Evolutionary conservation across 306 rosid species (phyloP), one percentile per base, ranked within the genome.

Genomic region (Cucurbita moschata): DNA sequence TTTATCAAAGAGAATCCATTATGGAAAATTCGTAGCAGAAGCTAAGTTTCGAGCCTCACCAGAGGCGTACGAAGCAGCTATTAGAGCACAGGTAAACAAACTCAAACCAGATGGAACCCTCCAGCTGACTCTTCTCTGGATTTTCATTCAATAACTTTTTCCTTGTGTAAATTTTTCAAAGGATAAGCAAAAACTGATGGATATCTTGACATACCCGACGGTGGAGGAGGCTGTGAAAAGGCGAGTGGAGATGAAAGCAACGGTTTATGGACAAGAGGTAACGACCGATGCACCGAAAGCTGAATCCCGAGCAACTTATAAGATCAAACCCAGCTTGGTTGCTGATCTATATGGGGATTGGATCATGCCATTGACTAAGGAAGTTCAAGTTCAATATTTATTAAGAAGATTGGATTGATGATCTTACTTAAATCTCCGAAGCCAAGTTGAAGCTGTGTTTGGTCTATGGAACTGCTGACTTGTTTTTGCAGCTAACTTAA

Each of bases 351-450:
- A 94, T 65, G 83, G 92, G 72, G 90, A 86, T 12, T 94, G 96
- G 97, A 94, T 94, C 84, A 94, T 94, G 99, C 99, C 99, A 64
- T 72, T 94, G 82, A 94, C 99, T 38, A 94, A 94, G 80, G 84
- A 94, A 84, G 96, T 91, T 80, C 99, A 91, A 85, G 89, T 91
- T 79, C 86, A 88, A 8, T 94, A 91, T 76, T 81, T 94, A 43
- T 75, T 94, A 42, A 87, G 96, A 83, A 86, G 88, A 85, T 78
- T 94, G 79, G 97, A 94, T 38, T 88, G 86, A 94, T 44, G 85
- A 91, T 42, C 72, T 43, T 13, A 61, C 43, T 43, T 19, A n/a
- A 30, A 42, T 40, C 38, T 66, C 72, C 10, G 18, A 42, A 18
- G 10, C 35, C 15, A 43, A 6, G 72, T 18, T 44, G 72, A 66